A percentile compares a stretch with the other conserved stretches of the same genome.
Conservation (phyloP, 805 yeast genomes). For the Saccharomyces paradoxus region DNA sequence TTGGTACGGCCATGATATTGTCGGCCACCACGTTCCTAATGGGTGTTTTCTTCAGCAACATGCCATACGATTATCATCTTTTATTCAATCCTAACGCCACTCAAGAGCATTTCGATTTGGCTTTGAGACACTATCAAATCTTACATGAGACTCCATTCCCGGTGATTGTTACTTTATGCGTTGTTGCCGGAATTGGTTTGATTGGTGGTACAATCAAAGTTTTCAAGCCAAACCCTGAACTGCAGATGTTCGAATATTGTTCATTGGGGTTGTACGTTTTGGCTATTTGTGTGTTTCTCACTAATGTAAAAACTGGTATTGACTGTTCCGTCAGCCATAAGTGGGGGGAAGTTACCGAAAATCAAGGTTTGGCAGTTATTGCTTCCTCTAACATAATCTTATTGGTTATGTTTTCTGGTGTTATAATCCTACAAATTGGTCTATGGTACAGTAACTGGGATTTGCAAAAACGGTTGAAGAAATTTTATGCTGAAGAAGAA, state of each 20-base stretch:
- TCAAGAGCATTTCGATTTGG: constrained; percentile 45
- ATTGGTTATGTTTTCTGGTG: constrained; percentile 63
- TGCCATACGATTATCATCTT: constrained; percentile 73
- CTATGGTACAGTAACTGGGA: constrained; percentile 78
- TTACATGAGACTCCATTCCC: constrained; percentile 59
- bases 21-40: constrained; percentile 61
- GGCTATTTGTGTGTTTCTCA: constrained; percentile 70
- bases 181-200: constrained; percentile 62
- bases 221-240: constrained; percentile 79
- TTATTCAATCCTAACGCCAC: constrained; percentile 54
- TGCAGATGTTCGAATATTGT: constrained; percentile 85
- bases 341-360: constrained; percentile 91
- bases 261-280: constrained; percentile 65
- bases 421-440: constrained; percentile 79
- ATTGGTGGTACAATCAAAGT: constrained; percentile 68
- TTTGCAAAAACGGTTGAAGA: constrained; percentile 31
- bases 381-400: constrained; percentile 83
- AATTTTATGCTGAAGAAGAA: constrained; percentile 29
- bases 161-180: constrained; percentile 39
- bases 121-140: constrained; percentile 64
- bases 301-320: constrained; percentile 78
- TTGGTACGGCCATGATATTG: constrained; percentile 26
- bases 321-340: constrained; percentile 58
- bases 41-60: constrained; percentile 71
- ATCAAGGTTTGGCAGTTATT: constrained; percentile 81